Conservation (phyloP, 1,139 yeast species). For the Chernovozyma sophiae-reginae region DNA sequence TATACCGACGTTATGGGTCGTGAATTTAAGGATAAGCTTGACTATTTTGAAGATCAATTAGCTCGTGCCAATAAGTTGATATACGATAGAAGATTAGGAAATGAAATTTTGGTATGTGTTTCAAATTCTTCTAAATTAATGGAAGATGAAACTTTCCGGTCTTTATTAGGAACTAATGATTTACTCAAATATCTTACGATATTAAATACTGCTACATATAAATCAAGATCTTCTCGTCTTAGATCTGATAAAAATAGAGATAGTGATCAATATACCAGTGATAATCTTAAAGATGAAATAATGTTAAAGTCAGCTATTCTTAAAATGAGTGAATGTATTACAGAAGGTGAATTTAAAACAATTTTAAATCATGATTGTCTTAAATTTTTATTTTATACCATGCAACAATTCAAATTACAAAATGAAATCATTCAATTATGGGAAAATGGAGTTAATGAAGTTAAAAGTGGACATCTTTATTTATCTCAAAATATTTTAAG, state of each 20-base stretch:
- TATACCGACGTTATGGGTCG: constrained; percentile 17
- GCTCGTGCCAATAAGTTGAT: constrained; percentile 18
- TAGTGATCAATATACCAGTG: constrained; percentile 30
- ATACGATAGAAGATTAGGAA: constrained; percentile 13
- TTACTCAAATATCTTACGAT: constrained; percentile 24
- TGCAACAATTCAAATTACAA: constrained; percentile 33
- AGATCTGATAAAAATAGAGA: constrained; percentile 34
- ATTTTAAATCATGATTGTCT: constrained; percentile 19
- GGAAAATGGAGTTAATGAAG: constrained; percentile 41
- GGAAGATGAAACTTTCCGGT: constrained; percentile 26
- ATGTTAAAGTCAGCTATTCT: constrained; percentile 32
- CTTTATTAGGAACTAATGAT: constrained; percentile 21
- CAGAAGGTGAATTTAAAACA: constrained; percentile 28
- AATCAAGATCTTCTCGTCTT: constrained; percentile 30
- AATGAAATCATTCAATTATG: constrained; percentile 37
- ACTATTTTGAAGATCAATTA: constrained; percentile 27
- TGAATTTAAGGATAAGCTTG: constrained; percentile 20
- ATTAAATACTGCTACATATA: constrained; percentile 25
- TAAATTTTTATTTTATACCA: constrained; percentile 24
- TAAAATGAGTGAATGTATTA: constrained; percentile 28
- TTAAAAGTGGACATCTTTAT: constrained; percentile 24
- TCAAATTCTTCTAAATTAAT: constrained; percentile 15
- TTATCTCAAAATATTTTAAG: constrained; percentile 62
- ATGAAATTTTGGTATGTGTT: neutral
- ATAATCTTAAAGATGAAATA: constrained; percentile 26